A percentile compares a stretch with the other conserved stretches of the same genome.
These are phyloP conservation scores for Euphorbia corollata DNA, from an alignment of 441 rosid species.

Conservation along the genomic window DNA sequence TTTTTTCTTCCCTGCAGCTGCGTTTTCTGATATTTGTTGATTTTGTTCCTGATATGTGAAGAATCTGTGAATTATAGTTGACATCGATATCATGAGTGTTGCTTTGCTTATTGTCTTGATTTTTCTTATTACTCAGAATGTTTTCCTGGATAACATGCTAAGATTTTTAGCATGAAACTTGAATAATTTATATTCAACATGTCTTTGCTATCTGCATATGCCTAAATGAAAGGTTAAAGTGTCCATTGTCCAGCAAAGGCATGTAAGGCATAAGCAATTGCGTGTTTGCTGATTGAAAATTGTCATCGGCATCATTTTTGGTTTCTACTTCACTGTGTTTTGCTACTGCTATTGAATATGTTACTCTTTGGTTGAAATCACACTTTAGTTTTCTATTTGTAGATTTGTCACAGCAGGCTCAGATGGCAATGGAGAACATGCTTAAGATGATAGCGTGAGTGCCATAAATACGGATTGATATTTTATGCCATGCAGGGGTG, in stretches of 20 bases:
- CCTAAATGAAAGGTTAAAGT: not conserved
- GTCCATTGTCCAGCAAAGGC: not conserved
- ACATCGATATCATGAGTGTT: not conserved
- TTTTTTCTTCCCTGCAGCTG: not conserved
- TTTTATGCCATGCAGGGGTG: not conserved
- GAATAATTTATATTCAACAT: not conserved
- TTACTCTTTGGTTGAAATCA: not conserved
- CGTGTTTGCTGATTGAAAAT: not conserved
- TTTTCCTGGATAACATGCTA: slow-evolving; percentile 1
- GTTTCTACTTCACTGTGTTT: not conserved
- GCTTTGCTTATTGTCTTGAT: not conserved
- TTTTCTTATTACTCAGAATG: not conserved
- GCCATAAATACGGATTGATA: not conserved
- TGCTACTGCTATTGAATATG: not conserved
- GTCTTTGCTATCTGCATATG: not conserved
- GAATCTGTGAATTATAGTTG: not conserved
- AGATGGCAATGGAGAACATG: slow-evolving; percentile 68
- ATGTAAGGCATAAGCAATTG: not conserved
- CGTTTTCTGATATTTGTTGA: not conserved
- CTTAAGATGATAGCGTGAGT: slow-evolving; percentile 73
- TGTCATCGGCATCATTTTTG: not conserved
- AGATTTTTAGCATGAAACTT: not conserved
- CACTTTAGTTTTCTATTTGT: slow-evolving; percentile 14
- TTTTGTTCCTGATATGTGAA: not conserved
- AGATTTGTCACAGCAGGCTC: slow-evolving; percentile 78